Base-by-base conservation (phyloP, 768 basidiomycete species). In the Sutorius australiensis region DNA sequence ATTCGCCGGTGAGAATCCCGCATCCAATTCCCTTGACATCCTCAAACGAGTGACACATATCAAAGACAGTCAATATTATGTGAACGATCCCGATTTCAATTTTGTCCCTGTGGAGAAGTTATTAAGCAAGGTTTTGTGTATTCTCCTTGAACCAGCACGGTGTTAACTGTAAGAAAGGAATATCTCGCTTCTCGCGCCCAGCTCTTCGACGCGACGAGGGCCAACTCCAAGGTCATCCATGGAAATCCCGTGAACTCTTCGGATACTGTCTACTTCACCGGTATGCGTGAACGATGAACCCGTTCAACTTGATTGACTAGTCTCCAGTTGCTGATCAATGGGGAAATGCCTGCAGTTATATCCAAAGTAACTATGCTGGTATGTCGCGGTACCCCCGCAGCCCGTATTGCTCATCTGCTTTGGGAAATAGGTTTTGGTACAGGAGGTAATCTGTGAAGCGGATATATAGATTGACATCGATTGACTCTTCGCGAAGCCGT, bases 261-360 rank as follows among this genome's bases (percentile, higher is more conserved):
- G 1, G 95, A 99, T 67, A 98, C 95, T 0, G 92, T 97, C 13
- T 97, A 98, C 66, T 95, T 98, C 64, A 84, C 93, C 7, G 89
- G 88, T 82, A 69, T 58, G 68, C 17, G 41, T 17, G n/a, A n/a
- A 33, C 19, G 44, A 30, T 11, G 7, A 13, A 21, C 17, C n/a
- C 7, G 19, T 46, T 42, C 42, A 31, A 11, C 51, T 46, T 37
- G 13, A 52, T 13, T 48, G 17, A 53, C 39, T 38, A 32, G 30
- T 28, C n/a, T n/a, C 33, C 52, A 88, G 90, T 89, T 4, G 78
- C 83, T 8, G 91, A 93, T 65, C 84, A 87, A 63, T 90, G 87
- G 87, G 91, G 91, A 3, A 93, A 92, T 68, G 89, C 87, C 10
- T 92, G 89, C 68, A 93, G 91, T 67, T 88, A 80, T 61, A 92